These are phyloP conservation scores for Vanderwaltozyma verrucispora DNA, from an alignment of 805 yeast genomes.

Conservation along the genomic window DNA sequence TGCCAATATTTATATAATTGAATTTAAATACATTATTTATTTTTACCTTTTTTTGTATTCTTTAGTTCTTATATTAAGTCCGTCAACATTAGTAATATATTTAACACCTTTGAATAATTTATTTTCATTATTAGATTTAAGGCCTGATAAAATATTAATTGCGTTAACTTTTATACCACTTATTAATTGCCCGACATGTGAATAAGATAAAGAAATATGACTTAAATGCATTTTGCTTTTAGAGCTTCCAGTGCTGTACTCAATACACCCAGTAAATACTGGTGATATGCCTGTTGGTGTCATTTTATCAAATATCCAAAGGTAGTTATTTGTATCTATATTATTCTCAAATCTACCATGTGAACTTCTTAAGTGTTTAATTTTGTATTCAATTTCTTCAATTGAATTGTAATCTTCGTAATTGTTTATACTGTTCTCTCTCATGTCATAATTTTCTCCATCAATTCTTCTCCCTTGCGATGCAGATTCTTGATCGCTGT, in stretches of 20 bases:
- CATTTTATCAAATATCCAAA: conserved; percentile 55
- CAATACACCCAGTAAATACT: conserved; percentile 50
- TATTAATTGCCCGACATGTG: conserved; percentile 58
- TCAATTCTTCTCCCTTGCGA: too few relatives aligned
- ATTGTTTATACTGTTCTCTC: not conserved
- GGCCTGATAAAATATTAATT: conserved; percentile 49
- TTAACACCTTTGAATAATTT: conserved; percentile 90
- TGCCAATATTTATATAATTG: too few relatives aligned
- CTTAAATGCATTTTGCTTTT: conserved; percentile 4
- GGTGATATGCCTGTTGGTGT: conserved; percentile 58
- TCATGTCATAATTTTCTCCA: too few relatives aligned
- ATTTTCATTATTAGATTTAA: conserved; percentile 31
- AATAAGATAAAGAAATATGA: conserved; percentile 36
- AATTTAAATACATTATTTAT: too few relatives aligned
- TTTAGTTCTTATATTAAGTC: not conserved
- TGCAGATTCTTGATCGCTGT: too few relatives aligned
- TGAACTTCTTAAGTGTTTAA: conserved; percentile 54
- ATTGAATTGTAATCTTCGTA: conserved; percentile 4
- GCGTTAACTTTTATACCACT: conserved; percentile 66
- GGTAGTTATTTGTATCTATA: conserved; percentile 31
- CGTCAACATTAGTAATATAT: conserved; percentile 42
- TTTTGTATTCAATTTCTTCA: conserved; percentile 22
- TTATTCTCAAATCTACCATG: conserved; percentile 64
- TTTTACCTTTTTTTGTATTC: too few relatives aligned
- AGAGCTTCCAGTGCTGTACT: conserved; percentile 11